A percentile compares a stretch with the other conserved stretches of the same genome.
Evolutionary conservation across 441 rosid species (phyloP).

Genomic region (Aquilaria agallochum): DNA sequence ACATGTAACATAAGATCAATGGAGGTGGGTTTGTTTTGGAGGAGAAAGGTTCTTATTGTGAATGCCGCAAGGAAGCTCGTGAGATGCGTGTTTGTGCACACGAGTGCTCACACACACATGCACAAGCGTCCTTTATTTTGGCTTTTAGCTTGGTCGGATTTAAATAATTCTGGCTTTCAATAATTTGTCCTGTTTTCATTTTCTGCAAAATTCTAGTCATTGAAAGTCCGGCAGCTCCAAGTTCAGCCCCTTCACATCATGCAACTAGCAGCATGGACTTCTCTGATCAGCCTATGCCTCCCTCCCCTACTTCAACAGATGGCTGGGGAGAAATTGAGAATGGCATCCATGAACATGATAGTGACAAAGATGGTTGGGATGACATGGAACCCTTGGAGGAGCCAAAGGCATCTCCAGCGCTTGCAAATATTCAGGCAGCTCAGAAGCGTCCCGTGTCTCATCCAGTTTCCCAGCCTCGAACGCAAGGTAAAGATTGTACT

Average conservation of each 20-base stretch:
- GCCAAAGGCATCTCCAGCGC: constrained; percentile 76
- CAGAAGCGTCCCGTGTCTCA: constrained; percentile 74
- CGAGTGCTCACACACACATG: too few relatives aligned
- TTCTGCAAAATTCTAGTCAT: constrained; percentile 34
- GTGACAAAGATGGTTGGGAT: constrained; percentile 97
- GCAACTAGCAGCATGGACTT: constrained; percentile 68
- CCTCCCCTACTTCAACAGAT: constrained; percentile 93
- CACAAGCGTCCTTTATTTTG: background rate
- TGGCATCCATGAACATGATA: constrained; percentile 68
- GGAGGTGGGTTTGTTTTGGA: too few relatives aligned
- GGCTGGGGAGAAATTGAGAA: constrained; percentile 99
- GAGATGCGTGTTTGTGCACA: too few relatives aligned
- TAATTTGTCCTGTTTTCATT: constrained; percentile 17
- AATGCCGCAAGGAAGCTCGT: too few relatives aligned
- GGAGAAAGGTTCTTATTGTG: too few relatives aligned
- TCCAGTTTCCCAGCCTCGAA: constrained; percentile 65
- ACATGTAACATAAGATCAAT: too few relatives aligned
- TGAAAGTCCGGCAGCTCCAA: constrained; percentile 34
- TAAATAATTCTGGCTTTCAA: constrained; percentile 3
- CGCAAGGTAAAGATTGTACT: constrained; percentile 47
- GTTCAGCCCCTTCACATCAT: constrained; percentile 40
- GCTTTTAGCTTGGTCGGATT: background rate
- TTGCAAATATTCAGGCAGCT: constrained; percentile 91
- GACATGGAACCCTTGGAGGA: constrained; percentile 93
- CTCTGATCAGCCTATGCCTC: constrained; percentile 68